Evolutionary conservation across 2,329 filamentous ascomycete species (phyloP), one percentile per base, ranked within the genome.

Genomic region (Aspergillus vadensis): DNA sequence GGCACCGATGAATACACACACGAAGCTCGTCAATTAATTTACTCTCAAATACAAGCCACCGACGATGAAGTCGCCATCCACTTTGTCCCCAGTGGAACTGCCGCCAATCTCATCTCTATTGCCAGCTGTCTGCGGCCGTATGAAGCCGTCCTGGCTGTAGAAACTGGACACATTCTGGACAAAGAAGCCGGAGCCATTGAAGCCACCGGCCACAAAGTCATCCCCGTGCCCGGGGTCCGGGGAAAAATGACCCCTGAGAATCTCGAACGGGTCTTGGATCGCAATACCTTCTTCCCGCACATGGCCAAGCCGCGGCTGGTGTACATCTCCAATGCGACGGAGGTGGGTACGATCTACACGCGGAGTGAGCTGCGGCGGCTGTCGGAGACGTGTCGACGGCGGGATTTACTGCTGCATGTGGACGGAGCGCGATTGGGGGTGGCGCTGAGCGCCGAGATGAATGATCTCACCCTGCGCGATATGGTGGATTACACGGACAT

Each of bases 81-180:
- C 67, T 83, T 83, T 55, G 82, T 83, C 0, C 81, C 82, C 1
- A 83, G 80, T 57, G 81, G 81, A 12, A 83, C 81, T 0, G 81
- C 81, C 0, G 81, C 82, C 32, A 83, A 83, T 57, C 76, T 81
- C 39, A 83, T 83, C 55, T 82, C 79, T 47, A 83, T 83, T 48
- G 81, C 80, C 0, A 81, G 80, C 8, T 83, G 81, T 41, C 70
- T 83, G 5, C 76, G 81, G 0, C 80, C 81, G 0, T 81, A 82
- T 56, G 82, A 83, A 59, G 81, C 81, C 1, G 81, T 83, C 17
- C 78, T 83, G n/a, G 80, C 81, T 3, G 76, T 81, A 1, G 78
- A 79, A 23, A 78, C 81, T 0, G 81, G 82, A 0, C 81, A 83
- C 50, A 83, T 83, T 32, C 79, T 82, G 5, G 77, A 75, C 8